Conservation (phyloP, 2,329 filamentous ascomycete genomes). For the Penicillium sp. region DNA sequence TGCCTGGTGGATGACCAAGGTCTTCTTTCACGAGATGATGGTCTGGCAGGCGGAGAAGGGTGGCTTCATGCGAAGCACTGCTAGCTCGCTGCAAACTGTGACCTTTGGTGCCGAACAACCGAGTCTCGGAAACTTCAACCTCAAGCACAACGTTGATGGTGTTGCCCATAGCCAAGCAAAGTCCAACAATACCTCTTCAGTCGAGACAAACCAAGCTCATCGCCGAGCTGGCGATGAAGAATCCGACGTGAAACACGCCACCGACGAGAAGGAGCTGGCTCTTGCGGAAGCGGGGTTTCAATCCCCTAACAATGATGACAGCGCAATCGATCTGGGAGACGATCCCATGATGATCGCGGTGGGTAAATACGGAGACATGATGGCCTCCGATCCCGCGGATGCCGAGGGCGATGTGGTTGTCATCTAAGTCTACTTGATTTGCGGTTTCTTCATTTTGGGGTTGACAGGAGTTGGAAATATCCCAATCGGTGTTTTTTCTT, state of each 20-base stretch:
- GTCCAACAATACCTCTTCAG: slow-evolving; percentile 17
- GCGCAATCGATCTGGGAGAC: slow-evolving; percentile 66
- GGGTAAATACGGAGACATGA: slow-evolving; percentile 47
- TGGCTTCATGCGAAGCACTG: slow-evolving; percentile 69
- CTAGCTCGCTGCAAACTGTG: slow-evolving; percentile 33
- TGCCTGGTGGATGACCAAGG: slow-evolving; percentile 72
- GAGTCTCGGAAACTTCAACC: slow-evolving; percentile 19
- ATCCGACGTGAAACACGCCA: slow-evolving; percentile 20
- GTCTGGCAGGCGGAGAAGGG: slow-evolving; percentile 86
- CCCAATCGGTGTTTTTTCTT: slow-evolving; percentile 22
- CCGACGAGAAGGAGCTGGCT: slow-evolving; percentile 43
- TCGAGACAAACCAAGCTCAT: slow-evolving; percentile 17
- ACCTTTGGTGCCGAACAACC: slow-evolving; percentile 24
- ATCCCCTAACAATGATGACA: slow-evolving; percentile 60
- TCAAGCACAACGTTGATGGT: slow-evolving; percentile 22
- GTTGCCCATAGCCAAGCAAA: slow-evolving; percentile 19
- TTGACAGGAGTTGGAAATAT: slow-evolving; percentile 26
- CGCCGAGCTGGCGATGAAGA: slow-evolving; percentile 17
- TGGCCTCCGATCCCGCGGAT: slow-evolving; percentile 46
- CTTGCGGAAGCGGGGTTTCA: slow-evolving; percentile 43
- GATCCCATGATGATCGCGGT: slow-evolving; percentile 44
- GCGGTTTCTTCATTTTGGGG: slow-evolving; percentile 12
- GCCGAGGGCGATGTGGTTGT: slow-evolving; percentile 48
- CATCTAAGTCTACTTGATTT: slow-evolving; percentile 32
- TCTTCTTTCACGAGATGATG: slow-evolving; percentile 93